A percentile compares a stretch with the other conserved stretches of the same genome.
These are phyloP conservation scores for Rhizopogon salebrosus DNA, from an alignment of 768 basidiomycete species.

Conservation along the genomic window DNA sequence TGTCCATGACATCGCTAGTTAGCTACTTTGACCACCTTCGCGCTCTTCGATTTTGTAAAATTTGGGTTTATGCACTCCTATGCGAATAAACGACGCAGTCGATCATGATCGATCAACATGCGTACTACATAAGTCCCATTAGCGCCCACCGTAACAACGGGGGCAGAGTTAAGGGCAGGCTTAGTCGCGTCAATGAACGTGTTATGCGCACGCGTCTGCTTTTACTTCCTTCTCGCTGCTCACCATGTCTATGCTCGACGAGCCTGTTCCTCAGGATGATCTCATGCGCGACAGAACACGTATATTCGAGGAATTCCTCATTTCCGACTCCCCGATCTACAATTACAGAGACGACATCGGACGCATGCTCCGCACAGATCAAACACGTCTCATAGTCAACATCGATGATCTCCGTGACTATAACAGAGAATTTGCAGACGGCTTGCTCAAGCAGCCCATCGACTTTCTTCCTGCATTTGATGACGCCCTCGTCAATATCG, in stretches of 20 bases:
- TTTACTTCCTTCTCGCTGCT: not conserved
- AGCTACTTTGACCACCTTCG: not conserved
- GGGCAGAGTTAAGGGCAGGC: slow-evolving; percentile 30
- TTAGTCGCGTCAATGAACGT: slow-evolving; percentile 18
- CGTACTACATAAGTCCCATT: too few relatives aligned
- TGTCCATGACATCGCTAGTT: not conserved
- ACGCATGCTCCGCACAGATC: slow-evolving; percentile 75
- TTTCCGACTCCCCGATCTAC: slow-evolving; percentile 58
- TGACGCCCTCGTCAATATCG: slow-evolving; percentile 68
- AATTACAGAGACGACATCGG: slow-evolving; percentile 85
- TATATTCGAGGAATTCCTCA: slow-evolving; percentile 80
- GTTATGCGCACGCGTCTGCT: slow-evolving; percentile 19
- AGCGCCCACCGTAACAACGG: too few relatives aligned
- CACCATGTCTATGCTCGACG: slow-evolving; percentile 36
- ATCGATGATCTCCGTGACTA: slow-evolving; percentile 94
- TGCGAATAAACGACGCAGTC: too few relatives aligned
- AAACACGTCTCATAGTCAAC: slow-evolving; percentile 89
- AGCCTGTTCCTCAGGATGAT: slow-evolving; percentile 64
- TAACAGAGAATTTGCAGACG: slow-evolving; percentile 81
- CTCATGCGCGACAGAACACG: slow-evolving; percentile 72
- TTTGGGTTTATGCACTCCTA: not conserved
- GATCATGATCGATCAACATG: too few relatives aligned
- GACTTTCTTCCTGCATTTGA: slow-evolving; percentile 90
- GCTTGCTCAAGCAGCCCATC: slow-evolving; percentile 82
- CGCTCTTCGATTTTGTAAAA: not conserved